These are phyloP conservation scores for Cynara cardunculus DNA, from an alignment of 129 eudicot species.

Conservation along the genomic window DNA sequence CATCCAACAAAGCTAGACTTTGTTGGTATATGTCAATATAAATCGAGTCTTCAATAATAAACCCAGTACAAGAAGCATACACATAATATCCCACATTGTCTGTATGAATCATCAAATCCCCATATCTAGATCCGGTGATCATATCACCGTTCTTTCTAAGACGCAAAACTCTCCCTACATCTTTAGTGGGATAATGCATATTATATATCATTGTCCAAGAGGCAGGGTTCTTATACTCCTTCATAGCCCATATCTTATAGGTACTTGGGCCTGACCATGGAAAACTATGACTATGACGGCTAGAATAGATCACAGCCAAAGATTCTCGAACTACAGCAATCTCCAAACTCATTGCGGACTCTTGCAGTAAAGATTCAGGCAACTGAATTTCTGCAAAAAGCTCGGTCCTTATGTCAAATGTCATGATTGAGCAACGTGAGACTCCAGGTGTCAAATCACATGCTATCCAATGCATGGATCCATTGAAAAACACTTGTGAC, in stretches of 20 bases:
- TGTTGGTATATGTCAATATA: not conserved
- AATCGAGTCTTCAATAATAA: not conserved
- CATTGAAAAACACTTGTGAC: not conserved
- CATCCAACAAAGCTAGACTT: not conserved
- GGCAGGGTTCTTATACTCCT: not conserved
- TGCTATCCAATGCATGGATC: not conserved
- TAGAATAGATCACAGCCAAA: not conserved
- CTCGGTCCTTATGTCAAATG: not conserved
- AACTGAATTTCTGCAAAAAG: not conserved
- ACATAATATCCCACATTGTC: not conserved
- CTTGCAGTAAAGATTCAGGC: not conserved
- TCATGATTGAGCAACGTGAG: slow-evolving; percentile 1
- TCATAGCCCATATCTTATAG: slow-evolving; percentile 1
- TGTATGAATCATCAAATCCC: not conserved
- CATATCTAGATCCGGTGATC: not conserved
- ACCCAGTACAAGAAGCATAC: not conserved
- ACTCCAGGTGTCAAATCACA: not conserved
- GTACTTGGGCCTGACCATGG: not conserved
- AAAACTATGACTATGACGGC: not conserved
- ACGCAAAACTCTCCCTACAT: not conserved
- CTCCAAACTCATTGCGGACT: not conserved
- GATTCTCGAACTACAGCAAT: not conserved
- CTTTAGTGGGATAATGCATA: not conserved
- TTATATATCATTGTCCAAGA: slow-evolving; percentile 1
- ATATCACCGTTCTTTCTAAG: not conserved